These are phyloP conservation scores for Alternaria alternata DNA, from an alignment of 2,329 filamentous ascomycete species.

Conservation along the genomic window DNA sequence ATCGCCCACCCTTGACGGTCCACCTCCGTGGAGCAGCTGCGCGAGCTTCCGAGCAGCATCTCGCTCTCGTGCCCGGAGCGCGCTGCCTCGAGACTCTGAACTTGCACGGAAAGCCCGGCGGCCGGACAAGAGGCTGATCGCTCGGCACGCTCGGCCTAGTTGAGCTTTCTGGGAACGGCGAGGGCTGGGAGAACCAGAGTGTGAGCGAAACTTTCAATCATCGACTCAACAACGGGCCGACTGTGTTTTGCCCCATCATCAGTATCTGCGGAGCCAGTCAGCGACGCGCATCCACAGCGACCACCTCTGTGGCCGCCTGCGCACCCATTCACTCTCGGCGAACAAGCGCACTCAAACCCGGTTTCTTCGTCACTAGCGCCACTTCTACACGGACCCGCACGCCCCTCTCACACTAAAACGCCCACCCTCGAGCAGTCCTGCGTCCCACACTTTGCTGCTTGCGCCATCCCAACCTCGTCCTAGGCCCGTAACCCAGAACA, in stretches of 20 bases:
- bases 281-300: constrained; percentile 20
- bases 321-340: constrained; percentile 29
- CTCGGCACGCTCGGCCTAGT: constrained; percentile 47
- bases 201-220: constrained; percentile 31
- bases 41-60: constrained; percentile 11
- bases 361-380: constrained; percentile 22
- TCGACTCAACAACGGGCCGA: constrained; percentile 46
- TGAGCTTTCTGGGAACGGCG: constrained; percentile 33
- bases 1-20: constrained; percentile 18
- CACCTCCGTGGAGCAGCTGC: constrained; percentile 14
- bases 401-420: constrained; percentile 23
- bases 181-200: constrained; percentile 36
- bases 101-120: constrained; percentile 40
- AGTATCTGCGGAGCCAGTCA: constrained; percentile 21
- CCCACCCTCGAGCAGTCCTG: constrained; percentile 22
- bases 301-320: constrained; percentile 29
- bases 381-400: constrained; percentile 28
- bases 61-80: constrained; percentile 3
- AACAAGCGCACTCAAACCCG: constrained; percentile 29
- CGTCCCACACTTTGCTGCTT: constrained; percentile 33
- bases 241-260: constrained; percentile 26
- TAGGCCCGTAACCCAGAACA: constrained; percentile 39
- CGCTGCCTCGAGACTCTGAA: constrained; percentile 10
- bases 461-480: constrained; percentile 35
- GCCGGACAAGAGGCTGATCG: constrained; percentile 46